These are phyloP conservation scores for Parascedosporium putredinis DNA, from an alignment of 2,329 filamentous ascomycete genomes.

Conservation along the genomic window DNA sequence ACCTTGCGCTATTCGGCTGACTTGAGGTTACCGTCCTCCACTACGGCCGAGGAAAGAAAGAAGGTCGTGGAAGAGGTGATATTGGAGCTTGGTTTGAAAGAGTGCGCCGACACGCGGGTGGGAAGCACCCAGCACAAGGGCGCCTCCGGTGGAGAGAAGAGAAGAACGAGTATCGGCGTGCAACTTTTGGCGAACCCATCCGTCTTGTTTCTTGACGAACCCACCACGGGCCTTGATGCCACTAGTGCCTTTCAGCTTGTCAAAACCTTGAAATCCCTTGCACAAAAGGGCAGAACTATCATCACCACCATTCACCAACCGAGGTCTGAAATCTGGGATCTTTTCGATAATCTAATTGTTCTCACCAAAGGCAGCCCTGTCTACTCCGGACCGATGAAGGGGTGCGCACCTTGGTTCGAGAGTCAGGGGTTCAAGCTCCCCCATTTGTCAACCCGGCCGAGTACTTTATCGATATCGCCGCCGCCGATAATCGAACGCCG, in stretches of 20 bases:
- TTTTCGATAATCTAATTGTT: slow-evolving; percentile 64
- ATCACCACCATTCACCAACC: slow-evolving; percentile 70
- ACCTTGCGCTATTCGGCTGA: slow-evolving; percentile 65
- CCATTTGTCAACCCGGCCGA: slow-evolving; percentile 71
- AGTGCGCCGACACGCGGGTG: slow-evolving; percentile 65
- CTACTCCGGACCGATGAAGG: slow-evolving; percentile 50
- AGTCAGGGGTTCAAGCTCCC: slow-evolving; percentile 50
- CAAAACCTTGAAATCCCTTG: slow-evolving; percentile 57
- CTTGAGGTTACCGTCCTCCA: slow-evolving; percentile 54
- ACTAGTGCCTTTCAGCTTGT: slow-evolving; percentile 68
- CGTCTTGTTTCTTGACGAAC: slow-evolving; percentile 68
- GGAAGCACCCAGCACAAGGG: slow-evolving; percentile 62
- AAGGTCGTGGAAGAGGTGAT: slow-evolving; percentile 67
- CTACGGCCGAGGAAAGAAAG: slow-evolving; percentile 45
- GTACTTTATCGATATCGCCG: slow-evolving; percentile 63
- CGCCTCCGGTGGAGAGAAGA: slow-evolving; percentile 70
- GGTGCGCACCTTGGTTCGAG: slow-evolving; percentile 56
- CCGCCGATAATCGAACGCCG: slow-evolving; percentile 59
- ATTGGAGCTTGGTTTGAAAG: slow-evolving; percentile 62
- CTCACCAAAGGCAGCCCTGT: slow-evolving; percentile 57
- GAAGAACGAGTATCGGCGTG: slow-evolving; percentile 66
- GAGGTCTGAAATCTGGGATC: slow-evolving; percentile 67
- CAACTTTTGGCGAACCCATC: slow-evolving; percentile 72
- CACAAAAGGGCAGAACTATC: slow-evolving; percentile 58
- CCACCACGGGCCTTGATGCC: slow-evolving; percentile 67